Conservation (phyloP, 23 red algal species). For the Gracilaria vermiculophylla region DNA sequence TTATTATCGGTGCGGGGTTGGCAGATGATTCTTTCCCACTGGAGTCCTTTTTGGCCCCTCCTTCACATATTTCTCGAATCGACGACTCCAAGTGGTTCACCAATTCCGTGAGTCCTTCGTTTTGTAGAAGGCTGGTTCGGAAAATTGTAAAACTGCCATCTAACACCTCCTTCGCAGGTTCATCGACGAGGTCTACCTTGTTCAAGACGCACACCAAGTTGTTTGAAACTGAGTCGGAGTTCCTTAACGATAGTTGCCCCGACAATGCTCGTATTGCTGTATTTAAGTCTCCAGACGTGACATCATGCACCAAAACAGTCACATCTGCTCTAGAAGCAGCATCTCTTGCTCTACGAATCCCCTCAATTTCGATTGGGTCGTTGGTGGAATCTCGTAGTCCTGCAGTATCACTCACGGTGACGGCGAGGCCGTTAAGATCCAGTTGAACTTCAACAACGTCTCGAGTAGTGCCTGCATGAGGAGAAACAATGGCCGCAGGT, state of each 20-base stretch:
- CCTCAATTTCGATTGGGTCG: slow-evolving; percentile 76
- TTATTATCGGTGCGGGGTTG: slow-evolving; percentile 59
- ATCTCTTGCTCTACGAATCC: slow-evolving; percentile 73
- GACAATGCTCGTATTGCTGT: slow-evolving; percentile 12
- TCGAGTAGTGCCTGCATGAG: slow-evolving; percentile 88
- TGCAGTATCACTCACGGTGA: slow-evolving; percentile 80
- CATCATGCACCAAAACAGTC: slow-evolving; percentile 76
- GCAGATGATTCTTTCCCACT: background rate
- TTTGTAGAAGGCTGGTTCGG: slow-evolving; percentile 27
- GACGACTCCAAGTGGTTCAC: slow-evolving; percentile 25
- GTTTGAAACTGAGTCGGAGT: background rate
- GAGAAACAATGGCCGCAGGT: slow-evolving; percentile 85
- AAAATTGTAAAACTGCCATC: slow-evolving; percentile 27
- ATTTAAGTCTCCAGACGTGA: slow-evolving; percentile 29
- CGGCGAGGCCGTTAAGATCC: slow-evolving; percentile 73
- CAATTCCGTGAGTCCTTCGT: slow-evolving; percentile 53
- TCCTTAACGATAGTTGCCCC: background rate
- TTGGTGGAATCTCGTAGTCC: slow-evolving; percentile 59
- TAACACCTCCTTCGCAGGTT: background rate
- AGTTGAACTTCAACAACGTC: slow-evolving; percentile 87
- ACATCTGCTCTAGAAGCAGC: slow-evolving; percentile 66
- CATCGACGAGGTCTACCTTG: slow-evolving; percentile 53
- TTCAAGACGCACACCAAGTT: slow-evolving; percentile 57
- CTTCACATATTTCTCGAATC: slow-evolving; percentile 17
- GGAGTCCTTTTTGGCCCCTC: background rate